phyloP scores from a whole-genome alignment of 1,284 basidiomycete genomes.

The Thelephora terrestris region DNA sequence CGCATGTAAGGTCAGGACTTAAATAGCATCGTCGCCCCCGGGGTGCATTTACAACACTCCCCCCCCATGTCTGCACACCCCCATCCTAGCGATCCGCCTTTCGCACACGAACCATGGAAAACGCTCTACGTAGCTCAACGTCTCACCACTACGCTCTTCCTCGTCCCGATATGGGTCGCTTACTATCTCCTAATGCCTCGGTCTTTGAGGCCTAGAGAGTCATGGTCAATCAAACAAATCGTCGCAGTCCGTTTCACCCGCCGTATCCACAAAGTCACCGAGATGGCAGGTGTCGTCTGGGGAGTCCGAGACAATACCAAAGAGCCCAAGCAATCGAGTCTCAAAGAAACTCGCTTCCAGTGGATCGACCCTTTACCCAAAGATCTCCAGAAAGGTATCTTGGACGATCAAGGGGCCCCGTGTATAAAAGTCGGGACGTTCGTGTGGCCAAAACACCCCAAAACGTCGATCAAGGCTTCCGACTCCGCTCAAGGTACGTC shows the following conservation, averaged over 20 bases:
- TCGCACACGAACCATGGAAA: conserved; percentile 36
- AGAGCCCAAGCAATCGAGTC: conserved; percentile 19
- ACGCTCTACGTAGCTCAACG: conserved; percentile 36
- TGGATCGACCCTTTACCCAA: conserved; percentile 35
- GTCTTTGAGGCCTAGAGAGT: conserved; percentile 32
- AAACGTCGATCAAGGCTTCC: not conserved
- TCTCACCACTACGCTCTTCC: conserved; percentile 33
- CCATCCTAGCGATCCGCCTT: conserved; percentile 30
- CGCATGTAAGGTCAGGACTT: too few species aligned
- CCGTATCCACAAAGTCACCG: conserved; percentile 40
- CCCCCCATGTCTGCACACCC: conserved; percentile 12
- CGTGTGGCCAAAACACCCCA: conserved; percentile 31
- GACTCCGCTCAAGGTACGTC: too few species aligned
- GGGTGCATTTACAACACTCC: conserved; percentile 11
- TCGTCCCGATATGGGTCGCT: conserved; percentile 33
- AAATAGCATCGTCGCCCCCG: too few species aligned
- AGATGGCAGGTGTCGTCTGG: conserved; percentile 44
- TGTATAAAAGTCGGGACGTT: conserved; percentile 36
- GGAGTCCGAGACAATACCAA: conserved; percentile 33
- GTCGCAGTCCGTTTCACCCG: conserved; percentile 40
- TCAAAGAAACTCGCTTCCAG: conserved; percentile 37
- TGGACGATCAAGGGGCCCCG: conserved; percentile 28
- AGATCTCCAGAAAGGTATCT: conserved; percentile 29
- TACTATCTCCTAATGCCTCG: conserved; percentile 32
- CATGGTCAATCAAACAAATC: conserved; percentile 38